Conservation (phyloP, 495 filamentous ascomycete species). For the Aspergillus mulundensis region DNA sequence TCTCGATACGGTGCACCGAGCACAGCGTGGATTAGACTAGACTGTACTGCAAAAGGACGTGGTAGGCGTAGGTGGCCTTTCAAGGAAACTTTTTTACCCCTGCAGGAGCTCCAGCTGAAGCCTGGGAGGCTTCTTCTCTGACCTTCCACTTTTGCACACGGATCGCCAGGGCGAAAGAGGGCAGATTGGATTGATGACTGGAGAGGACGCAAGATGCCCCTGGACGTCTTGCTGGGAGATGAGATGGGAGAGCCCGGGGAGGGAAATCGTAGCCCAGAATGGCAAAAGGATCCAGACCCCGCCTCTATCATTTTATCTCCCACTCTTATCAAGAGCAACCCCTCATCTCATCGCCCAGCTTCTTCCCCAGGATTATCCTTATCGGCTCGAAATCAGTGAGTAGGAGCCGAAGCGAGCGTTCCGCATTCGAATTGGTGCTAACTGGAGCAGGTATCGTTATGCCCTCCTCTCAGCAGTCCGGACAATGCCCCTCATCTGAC, state of each 20-base stretch:
- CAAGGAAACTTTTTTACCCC: too few relatives aligned
- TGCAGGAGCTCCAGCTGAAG: too few relatives aligned
- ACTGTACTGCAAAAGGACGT: too few relatives aligned
- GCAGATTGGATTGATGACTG: neutral
- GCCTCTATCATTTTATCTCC: neutral
- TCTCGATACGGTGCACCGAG: too few relatives aligned
- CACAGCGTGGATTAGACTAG: too few relatives aligned
- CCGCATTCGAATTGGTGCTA: neutral
- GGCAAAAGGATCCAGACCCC: constrained; percentile 20
- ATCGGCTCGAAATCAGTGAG: neutral
- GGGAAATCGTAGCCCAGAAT: constrained; percentile 21
- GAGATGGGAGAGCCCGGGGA: neutral
- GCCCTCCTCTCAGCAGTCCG: neutral
- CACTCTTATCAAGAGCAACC: neutral
- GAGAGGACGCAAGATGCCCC: neutral
- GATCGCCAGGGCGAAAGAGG: too few relatives aligned
- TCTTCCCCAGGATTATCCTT: neutral
- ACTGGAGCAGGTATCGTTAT: neutral
- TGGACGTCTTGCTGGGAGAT: neutral
- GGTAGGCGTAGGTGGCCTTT: too few relatives aligned
- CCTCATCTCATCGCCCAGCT: neutral
- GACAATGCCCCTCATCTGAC: constrained; percentile 2
- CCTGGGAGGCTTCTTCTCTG: too few relatives aligned
- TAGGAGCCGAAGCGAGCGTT: neutral
- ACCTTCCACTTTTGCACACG: too few relatives aligned